Percentiles rank a stretch among this genome's conserved stretches.
Evolutionary conservation across 2,329 filamentous ascomycete species (phyloP).

Genomic region (Stachybotrys chlorohalonatus): DNA sequence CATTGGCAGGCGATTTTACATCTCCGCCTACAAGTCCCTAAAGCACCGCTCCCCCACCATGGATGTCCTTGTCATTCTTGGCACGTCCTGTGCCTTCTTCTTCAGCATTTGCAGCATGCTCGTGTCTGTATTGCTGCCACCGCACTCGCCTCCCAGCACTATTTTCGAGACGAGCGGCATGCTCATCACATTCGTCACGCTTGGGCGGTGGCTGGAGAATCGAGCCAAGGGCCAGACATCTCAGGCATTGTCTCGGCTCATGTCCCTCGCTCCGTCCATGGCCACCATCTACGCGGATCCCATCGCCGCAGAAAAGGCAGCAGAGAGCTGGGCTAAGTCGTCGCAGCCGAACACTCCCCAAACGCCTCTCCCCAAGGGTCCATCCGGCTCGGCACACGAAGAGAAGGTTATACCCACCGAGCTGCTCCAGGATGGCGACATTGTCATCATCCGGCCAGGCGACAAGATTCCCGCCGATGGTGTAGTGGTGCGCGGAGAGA

Average conservation of each 20-base stretch:
- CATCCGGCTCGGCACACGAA: conserved; percentile 57
- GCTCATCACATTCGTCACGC: conserved; percentile 90
- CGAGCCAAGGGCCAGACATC: conserved; percentile 93
- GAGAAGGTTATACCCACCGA: conserved; percentile 88
- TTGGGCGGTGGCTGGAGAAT: conserved; percentile 90
- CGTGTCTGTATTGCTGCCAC: conserved; percentile 65
- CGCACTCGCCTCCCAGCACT: conserved; percentile 73
- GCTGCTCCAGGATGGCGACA: conserved; percentile 84
- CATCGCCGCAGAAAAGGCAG: conserved; percentile 84
- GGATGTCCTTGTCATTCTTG: conserved; percentile 91
- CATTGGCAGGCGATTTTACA: conserved; percentile 88
- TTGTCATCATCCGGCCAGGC: conserved; percentile 85
- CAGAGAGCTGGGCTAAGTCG: conserved; percentile 58
- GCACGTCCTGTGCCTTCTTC: conserved; percentile 92
- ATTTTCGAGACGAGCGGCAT: conserved; percentile 98
- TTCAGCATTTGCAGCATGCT: conserved; percentile 86
- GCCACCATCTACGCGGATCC: conserved; percentile 93
- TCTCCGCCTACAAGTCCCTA: conserved; percentile 86
- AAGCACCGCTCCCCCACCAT: conserved; percentile 90
- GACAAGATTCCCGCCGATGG: conserved; percentile 97
- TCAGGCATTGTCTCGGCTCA: conserved; percentile 82
- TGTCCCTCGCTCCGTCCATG: conserved; percentile 95
- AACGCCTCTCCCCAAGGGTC: conserved; percentile 18
- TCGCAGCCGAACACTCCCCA: conserved; percentile 30
- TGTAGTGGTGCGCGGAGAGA: conserved; percentile 76